Evolutionary conservation across 345 rosid species (phyloP), one percentile per base, ranked within the genome.

Genomic region (Garcia nutans): DNA sequence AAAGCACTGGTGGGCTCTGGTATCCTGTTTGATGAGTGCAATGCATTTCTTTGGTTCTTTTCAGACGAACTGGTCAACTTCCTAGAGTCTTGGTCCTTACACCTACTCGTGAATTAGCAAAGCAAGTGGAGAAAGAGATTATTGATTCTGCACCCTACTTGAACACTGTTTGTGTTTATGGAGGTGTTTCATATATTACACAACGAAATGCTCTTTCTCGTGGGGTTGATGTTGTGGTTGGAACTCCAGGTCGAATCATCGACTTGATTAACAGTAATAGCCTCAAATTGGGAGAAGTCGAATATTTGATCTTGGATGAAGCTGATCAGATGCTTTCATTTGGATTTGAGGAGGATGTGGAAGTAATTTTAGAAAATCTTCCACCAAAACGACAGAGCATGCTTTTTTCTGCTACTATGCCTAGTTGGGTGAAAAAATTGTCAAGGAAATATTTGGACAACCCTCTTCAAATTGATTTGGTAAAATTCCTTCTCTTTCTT

Each of bases 321-420:
- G 99, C 97, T 74, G 99, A 94, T 81, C 97, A 89, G 87, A 94
- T 94, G 99, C 99, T 94, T 85, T 97, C 97, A 2, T 95, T 94
- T 82, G 99, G 99, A 56, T 94, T 94, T 67, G 99, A 92, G 88
- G 97, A 94, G 85, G 97, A 85, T 26, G 98, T 94, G 6, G 98
- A 94, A 80, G 74, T 87, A 7, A 96, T 96, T 83, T 84, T 96
- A 60, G 93, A 93, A 81, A 89, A 89, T 83, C 92, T 96, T 59
- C 97, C 99, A 8, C 23, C 89, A 17, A 87, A 93, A 83, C 70
- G 98, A 65, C 99, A 96, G 71, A 96, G 93, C 88, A 91, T 93
- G 99, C 97, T 96, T 80, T 96, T 96, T 88, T 96, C 99, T n/a
- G 98, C 99, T 73, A 96, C 99, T 58, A 96, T 96, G 98, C 99